Percentiles rank a stretch among this genome's conserved stretches.
These are phyloP conservation scores for Chytriomyces sp. DNA, from an alignment of 192 early-diverging fungal genomes.

Conservation along the genomic window DNA sequence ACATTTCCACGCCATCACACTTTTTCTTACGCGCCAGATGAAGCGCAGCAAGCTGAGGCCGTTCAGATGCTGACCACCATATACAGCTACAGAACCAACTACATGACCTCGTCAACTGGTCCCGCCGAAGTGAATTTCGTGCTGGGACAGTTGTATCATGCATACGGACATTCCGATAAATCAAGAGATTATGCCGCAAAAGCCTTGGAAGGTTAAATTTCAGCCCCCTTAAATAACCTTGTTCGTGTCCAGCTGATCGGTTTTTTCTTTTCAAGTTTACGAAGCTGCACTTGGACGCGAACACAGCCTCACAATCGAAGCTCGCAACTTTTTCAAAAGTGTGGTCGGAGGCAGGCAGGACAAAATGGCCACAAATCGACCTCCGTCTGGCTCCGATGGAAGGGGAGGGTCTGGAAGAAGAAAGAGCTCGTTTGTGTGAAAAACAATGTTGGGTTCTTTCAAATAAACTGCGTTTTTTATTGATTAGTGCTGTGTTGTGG, in stretches of 20 bases:
- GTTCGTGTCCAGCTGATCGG: neutral
- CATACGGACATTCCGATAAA: conserved; percentile 34
- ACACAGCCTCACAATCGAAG: conserved; percentile 53
- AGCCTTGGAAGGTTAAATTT: conserved; percentile 47
- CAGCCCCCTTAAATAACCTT: conserved; percentile 4
- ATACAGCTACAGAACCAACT: conserved; percentile 33
- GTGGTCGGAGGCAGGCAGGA: conserved; percentile 23
- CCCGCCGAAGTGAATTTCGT: conserved; percentile 37
- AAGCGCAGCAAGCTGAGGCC: conserved; percentile 58
- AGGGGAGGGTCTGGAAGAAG: neutral
- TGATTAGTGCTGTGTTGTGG: neutral
- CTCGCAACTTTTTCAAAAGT: conserved; percentile 47
- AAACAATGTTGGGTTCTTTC: neutral
- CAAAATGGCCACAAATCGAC: neutral
- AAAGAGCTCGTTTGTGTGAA: neutral
- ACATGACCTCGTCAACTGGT: conserved; percentile 7
- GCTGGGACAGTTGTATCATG: conserved; percentile 42
- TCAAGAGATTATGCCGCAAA: conserved; percentile 46
- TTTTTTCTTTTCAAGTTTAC: conserved; percentile 40
- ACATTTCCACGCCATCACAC: no score
- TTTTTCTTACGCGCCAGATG: conserved; percentile 32
- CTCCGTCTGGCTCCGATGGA: neutral
- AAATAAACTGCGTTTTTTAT: neutral
- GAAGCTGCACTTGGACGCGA: conserved; percentile 51
- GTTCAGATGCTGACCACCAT: conserved; percentile 55